Evolutionary conservation across 352 stramenopile species (phyloP).

Genomic region (Globisporangium paddicum): DNA sequence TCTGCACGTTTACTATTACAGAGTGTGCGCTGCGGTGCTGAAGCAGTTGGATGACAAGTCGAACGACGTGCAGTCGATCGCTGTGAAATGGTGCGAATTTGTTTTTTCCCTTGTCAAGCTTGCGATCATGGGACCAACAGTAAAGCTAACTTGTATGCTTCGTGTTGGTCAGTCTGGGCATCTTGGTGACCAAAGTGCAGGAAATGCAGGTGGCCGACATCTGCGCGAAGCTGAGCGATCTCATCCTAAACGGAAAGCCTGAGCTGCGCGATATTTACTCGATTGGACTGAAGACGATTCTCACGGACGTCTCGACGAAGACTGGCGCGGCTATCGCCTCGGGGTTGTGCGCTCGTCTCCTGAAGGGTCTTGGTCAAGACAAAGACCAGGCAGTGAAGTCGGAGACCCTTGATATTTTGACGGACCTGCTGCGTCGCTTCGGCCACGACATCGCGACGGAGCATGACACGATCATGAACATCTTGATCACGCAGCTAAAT

Average conservation of each 20-base stretch:
- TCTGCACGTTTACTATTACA: constrained; percentile 13
- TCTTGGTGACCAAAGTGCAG: constrained; percentile 96
- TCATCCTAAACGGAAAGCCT: constrained; percentile 95
- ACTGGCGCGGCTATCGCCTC: constrained; percentile 88
- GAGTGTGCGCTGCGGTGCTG: constrained; percentile 94
- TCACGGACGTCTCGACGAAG: constrained; percentile 89
- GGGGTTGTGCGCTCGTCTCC: constrained; percentile 56
- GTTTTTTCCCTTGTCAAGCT: not conserved
- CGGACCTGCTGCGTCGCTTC: constrained; percentile 95
- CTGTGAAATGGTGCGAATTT: constrained; percentile 70
- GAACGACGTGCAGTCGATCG: constrained; percentile 97
- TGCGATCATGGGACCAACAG: not conserved
- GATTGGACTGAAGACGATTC: constrained; percentile 97
- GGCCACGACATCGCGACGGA: constrained; percentile 86
- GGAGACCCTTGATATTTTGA: constrained; percentile 96
- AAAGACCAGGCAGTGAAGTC: constrained; percentile 85
- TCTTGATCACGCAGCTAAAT: constrained; percentile 80
- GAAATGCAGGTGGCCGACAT: constrained; percentile 95
- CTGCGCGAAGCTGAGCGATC: constrained; percentile 94
- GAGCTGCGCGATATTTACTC: constrained; percentile 99
- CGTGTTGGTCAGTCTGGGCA: constrained; percentile 67
- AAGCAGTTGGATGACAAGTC: constrained; percentile 98
- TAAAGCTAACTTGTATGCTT: not conserved
- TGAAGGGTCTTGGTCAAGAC: constrained; percentile 59
- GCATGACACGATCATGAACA: constrained; percentile 88